Evolutionary conservation across 208 protist genomes (phyloP).

Genomic region (Wallacemonas rigidus): DNA sequence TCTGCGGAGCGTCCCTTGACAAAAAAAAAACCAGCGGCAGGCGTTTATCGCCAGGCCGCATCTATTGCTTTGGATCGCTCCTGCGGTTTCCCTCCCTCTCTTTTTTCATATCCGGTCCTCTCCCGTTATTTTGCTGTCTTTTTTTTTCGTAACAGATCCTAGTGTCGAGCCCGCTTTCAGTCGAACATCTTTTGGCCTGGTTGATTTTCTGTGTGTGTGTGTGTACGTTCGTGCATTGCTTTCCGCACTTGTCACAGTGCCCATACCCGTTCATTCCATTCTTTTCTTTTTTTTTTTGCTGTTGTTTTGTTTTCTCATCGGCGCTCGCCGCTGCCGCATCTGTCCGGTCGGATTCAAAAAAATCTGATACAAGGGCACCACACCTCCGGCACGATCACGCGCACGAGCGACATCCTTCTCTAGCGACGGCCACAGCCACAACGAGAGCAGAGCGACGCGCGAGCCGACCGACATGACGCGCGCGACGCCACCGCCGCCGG

Average conservation of each 20-base stretch:
- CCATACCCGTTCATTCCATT: neutral
- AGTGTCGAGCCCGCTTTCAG: neutral
- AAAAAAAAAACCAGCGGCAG: too few species aligned
- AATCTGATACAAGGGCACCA: too few species aligned
- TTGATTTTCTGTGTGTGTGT: constrained; percentile 1
- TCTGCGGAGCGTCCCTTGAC: too few species aligned
- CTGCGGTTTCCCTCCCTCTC: too few species aligned
- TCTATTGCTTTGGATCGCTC: too few species aligned
- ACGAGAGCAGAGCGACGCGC: too few species aligned
- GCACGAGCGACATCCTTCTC: too few species aligned
- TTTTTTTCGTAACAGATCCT: neutral
- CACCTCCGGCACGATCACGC: too few species aligned
- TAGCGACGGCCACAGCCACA: too few species aligned
- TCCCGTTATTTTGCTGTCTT: neutral
- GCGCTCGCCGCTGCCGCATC: neutral
- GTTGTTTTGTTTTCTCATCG: neutral
- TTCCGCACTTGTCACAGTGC: neutral
- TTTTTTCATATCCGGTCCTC: too few species aligned
- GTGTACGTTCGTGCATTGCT: neutral
- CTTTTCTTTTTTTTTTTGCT: neutral
- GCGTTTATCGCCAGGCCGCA: too few species aligned
- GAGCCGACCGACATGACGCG: too few species aligned
- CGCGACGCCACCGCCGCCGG: neutral
- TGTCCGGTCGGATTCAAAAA: neutral
- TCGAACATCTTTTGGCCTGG: neutral